These are phyloP conservation scores for Spencermartinsiella europaea DNA, from an alignment of 805 yeast species.

Conservation along the genomic window DNA sequence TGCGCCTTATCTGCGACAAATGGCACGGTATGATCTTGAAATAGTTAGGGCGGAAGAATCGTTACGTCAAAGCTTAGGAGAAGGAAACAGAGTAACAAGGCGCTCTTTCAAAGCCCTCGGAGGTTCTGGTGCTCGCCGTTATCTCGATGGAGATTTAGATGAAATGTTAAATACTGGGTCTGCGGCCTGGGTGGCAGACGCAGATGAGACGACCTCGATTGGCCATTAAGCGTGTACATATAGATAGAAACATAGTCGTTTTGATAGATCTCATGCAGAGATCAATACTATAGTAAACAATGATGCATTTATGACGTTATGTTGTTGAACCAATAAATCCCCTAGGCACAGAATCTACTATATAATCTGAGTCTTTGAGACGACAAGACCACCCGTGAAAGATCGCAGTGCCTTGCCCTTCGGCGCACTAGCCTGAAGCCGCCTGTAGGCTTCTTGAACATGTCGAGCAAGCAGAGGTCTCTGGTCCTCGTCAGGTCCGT, in stretches of 20 bases:
- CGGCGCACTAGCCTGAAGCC: conserved; percentile 55
- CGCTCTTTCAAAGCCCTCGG: conserved; percentile 24
- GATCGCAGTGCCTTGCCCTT: conserved; percentile 61
- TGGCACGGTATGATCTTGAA: conserved; percentile 26
- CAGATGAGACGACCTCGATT: too few species aligned
- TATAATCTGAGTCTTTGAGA: conserved; percentile 48
- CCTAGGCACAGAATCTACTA: conserved; percentile 5
- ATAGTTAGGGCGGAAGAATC: background rate
- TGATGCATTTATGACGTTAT: too few species aligned
- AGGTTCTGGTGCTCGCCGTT: conserved; percentile 11
- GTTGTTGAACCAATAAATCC: background rate
- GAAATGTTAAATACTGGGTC: conserved; percentile 14
- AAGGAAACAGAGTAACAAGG: background rate
- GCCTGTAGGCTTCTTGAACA: conserved; percentile 85
- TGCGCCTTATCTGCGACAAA: conserved; percentile 27
- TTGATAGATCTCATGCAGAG: too few species aligned
- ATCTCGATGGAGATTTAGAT: conserved; percentile 17
- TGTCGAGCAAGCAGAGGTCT: conserved; percentile 75
- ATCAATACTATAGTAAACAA: too few species aligned
- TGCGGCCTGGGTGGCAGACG: background rate
- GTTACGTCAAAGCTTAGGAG: background rate
- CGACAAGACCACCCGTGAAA: conserved; percentile 64
- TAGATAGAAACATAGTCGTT: too few species aligned
- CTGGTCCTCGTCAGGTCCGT: conserved; percentile 81
- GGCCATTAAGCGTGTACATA: too few species aligned